Conservation (phyloP, 371 early-diverging fungal genomes). For the Umbelopsis sp. region DNA sequence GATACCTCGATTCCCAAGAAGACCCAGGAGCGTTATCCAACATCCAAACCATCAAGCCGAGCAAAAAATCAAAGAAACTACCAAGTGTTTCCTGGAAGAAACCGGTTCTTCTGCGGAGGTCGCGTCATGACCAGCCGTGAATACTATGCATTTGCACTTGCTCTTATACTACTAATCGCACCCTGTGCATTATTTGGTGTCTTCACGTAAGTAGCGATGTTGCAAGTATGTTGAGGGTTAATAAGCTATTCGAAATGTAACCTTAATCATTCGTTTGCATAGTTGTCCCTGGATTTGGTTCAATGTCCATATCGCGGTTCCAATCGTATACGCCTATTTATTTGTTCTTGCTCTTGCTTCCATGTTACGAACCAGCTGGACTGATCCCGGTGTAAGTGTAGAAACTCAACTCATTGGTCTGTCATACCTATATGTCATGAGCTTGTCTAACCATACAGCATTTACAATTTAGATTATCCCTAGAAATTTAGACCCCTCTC, state of each 20-base stretch:
- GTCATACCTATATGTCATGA: not conserved
- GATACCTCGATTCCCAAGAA: not conserved
- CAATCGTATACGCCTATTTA: conserved; percentile 76
- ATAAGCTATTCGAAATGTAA: conserved; percentile 3
- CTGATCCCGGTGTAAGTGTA: conserved; percentile 81
- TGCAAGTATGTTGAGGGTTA: not conserved
- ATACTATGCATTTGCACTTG: conserved; percentile 64
- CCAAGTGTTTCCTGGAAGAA: conserved; percentile 46
- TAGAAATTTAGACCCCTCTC: conserved; percentile 67
- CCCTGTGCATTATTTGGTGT: conserved; percentile 68
- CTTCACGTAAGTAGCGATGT: conserved; percentile 61
- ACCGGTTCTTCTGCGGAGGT: conserved; percentile 63
- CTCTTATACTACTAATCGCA: conserved; percentile 61
- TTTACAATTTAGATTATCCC: conserved; percentile 61
- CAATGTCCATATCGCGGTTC: conserved; percentile 61
- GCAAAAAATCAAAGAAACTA: conserved; percentile 29
- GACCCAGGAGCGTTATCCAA: not conserved
- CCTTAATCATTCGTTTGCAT: conserved; percentile 18
- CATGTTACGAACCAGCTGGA: conserved; percentile 85
- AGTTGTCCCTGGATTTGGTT: conserved; percentile 74
- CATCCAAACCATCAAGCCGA: not conserved
- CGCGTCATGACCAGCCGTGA: conserved; percentile 70
- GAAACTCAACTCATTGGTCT: not conserved
- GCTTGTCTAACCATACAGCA: no score
- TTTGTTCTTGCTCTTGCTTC: conserved; percentile 69